Evolutionary conservation across 176 grass and related monocot genomes (phyloP).

Genomic region (Aegilops longissima): DNA sequence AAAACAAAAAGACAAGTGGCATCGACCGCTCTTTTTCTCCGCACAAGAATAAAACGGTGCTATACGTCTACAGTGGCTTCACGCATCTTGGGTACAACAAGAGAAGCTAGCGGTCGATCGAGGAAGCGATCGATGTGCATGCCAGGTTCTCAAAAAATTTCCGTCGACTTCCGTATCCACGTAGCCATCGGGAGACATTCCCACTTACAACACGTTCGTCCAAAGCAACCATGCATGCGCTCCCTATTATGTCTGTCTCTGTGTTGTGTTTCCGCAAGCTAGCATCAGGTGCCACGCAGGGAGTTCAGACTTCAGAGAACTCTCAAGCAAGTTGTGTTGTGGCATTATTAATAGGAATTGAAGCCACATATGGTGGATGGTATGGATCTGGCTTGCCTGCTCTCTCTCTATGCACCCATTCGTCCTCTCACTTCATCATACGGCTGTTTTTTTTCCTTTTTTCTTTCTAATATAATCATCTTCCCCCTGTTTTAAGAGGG

Average conservation of each 20-base stretch:
- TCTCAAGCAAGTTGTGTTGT: not conserved
- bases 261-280: not conserved
- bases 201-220: not conserved
- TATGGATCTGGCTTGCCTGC: too few relatives aligned
- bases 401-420: too few relatives aligned
- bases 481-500: too few relatives aligned
- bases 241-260: not conserved
- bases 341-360: too few relatives aligned
- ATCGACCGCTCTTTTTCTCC: not conserved
- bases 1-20: not conserved
- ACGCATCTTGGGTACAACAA: too few relatives aligned
- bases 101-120: not conserved
- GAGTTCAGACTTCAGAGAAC: not conserved
- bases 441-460: too few relatives aligned
- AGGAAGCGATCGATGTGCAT: not conserved
- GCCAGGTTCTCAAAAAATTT: not conserved
- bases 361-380: too few relatives aligned
- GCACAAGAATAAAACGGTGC: not conserved
- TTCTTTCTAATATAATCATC: too few relatives aligned
- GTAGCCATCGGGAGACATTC: not conserved
- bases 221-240: constrained; percentile 4
- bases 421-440: too few relatives aligned
- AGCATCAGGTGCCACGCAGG: constrained; percentile 22
- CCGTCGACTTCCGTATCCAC: not conserved
- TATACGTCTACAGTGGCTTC: too few relatives aligned